Evolutionary conservation across 2,329 filamentous ascomycete genomes (phyloP).

Genomic region (Trichothecium sympodiale): DNA sequence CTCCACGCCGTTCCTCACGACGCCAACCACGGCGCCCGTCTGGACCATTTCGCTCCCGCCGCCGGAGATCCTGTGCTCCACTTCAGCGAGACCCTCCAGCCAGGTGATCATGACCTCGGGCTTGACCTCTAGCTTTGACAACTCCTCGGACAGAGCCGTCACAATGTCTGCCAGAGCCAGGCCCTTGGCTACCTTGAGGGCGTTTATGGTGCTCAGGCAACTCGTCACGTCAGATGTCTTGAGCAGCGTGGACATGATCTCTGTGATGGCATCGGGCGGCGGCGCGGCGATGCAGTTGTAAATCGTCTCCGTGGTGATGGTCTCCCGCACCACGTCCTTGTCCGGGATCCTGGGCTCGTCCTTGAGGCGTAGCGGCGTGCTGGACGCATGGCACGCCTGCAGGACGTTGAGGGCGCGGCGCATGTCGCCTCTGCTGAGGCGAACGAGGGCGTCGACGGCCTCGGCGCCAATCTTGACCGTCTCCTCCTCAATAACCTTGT

Average conservation of each 20-base stretch:
- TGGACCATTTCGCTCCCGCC: slow-evolving; percentile 82
- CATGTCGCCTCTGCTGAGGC: slow-evolving; percentile 92
- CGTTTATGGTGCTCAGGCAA: slow-evolving; percentile 78
- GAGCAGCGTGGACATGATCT: slow-evolving; percentile 75
- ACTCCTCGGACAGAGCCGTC: slow-evolving; percentile 71
- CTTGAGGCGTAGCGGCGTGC: slow-evolving; percentile 54
- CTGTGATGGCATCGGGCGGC: slow-evolving; percentile 75
- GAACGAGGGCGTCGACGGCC: slow-evolving; percentile 74
- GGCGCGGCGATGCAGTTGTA: slow-evolving; percentile 97
- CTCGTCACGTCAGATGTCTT: slow-evolving; percentile 79
- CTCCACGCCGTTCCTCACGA: slow-evolving; percentile 78
- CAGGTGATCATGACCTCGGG: slow-evolving; percentile 81
- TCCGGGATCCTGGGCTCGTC: slow-evolving; percentile 48
- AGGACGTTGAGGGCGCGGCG: slow-evolving; percentile 86
- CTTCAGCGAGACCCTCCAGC: slow-evolving; percentile 82
- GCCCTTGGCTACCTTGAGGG: slow-evolving; percentile 74
- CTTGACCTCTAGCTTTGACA: slow-evolving; percentile 73
- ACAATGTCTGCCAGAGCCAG: slow-evolving; percentile 90
- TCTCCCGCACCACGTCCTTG: slow-evolving; percentile 61
- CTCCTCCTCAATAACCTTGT: slow-evolving; percentile 83
- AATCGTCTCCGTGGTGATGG: slow-evolving; percentile 80
- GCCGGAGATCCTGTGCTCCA: slow-evolving; percentile 82
- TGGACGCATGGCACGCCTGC: slow-evolving; percentile 92
- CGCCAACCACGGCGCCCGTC: slow-evolving; percentile 85
- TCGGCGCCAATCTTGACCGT: slow-evolving; percentile 70